Evolutionary conservation across 176 grass and related monocot species (phyloP), one percentile per base, ranked within the genome.

Genomic region (Cenchrus fungigraminus): DNA sequence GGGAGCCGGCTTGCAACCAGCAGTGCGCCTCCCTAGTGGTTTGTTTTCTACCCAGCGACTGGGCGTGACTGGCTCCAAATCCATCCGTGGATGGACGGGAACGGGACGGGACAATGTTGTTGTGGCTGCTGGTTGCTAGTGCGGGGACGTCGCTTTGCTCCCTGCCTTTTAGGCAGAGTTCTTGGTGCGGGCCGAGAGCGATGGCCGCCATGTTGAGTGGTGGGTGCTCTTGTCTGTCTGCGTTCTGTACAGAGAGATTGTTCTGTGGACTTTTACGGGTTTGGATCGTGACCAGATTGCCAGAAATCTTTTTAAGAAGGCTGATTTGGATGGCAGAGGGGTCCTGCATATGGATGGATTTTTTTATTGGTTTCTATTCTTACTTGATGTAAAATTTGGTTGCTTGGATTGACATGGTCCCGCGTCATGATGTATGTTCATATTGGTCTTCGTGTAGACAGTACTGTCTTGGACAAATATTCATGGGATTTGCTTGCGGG

Each of bases 141-240:
- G 75, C 73, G 62, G 80, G 20, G 11, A 37, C n/a, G 74, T 88
- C 81, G 70, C 76, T 87, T 91, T 91, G 89, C 73, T 77, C 72
- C 88, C 46, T 9, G 54, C 46, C 79, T 86, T 86, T 86, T 86
- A 56, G 72, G 83, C 88, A 86, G 68, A 43, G 71, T 75, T 84
- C 79, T 46, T 73, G 37, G 75, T 79, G 87, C 47, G 55, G 49
- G 46, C 25, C 0, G 22, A 85, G 32, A 56, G 88, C 16, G 71
- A 82, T 73, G 15, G n/a, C 54, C 4, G 45, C 17, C 8, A 49
- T 9, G 45, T 56, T 73, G 77, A 65, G 59, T 74, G 64, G 77
- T 74, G 77, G 68, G 15, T 4, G 43, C 42, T 79, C 79, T 79
- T 63, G 5, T 71, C 51, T 12, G 53, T 42, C 56, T 42, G 16